A percentile compares a stretch with the other conserved stretches of the same genome.
phyloP scores from a whole-genome alignment of 139 green algal species.

The Nannochloris sp. region DNA sequence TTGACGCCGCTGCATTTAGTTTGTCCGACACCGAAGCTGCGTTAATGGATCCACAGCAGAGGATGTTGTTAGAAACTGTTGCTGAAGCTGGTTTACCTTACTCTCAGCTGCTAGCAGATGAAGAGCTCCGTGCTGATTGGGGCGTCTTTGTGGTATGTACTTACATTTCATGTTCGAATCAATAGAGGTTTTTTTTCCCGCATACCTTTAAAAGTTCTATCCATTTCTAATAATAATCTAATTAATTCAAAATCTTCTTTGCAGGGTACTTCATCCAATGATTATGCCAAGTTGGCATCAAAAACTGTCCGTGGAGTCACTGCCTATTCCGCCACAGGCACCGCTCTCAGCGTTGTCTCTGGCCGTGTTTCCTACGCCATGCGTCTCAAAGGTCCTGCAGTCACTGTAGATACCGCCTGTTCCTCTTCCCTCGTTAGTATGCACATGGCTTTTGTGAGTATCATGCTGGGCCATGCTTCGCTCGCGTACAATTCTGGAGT shows the following conservation, averaged over 20 bases:
- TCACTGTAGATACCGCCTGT: conserved; percentile 79
- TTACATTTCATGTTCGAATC: no score
- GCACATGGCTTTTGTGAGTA: conserved; percentile 50
- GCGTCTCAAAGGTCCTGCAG: conserved; percentile 56
- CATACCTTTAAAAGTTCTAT: no score
- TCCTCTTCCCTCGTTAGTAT: conserved; percentile 63
- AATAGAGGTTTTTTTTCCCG: no score
- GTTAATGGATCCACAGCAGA: conserved; percentile 77
- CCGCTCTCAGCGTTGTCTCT: conserved; percentile 49
- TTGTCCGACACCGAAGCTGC: conserved; percentile 39
- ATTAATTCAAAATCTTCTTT: no score
- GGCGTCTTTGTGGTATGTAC: conserved; percentile 39
- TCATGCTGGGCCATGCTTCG: conserved; percentile 13
- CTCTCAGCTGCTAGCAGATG: conserved; percentile 7
- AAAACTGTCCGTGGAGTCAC: conserved; percentile 21
- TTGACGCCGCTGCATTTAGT: conserved; percentile 41
- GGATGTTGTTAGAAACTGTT: conserved; percentile 54
- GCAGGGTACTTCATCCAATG: conserved; percentile 21
- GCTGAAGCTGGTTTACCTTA: conserved; percentile 19
- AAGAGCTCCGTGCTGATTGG: conserved; percentile 15
- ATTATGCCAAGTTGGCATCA: conserved; percentile 21
- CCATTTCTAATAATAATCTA: no score
- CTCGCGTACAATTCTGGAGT: conserved; percentile 55
- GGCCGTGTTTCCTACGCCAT: conserved; percentile 73
- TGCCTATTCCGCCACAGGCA: conserved; percentile 49